phyloP scores from a whole-genome alignment of 2,329 filamentous ascomycete species.

The Phoma sp. region DNA sequence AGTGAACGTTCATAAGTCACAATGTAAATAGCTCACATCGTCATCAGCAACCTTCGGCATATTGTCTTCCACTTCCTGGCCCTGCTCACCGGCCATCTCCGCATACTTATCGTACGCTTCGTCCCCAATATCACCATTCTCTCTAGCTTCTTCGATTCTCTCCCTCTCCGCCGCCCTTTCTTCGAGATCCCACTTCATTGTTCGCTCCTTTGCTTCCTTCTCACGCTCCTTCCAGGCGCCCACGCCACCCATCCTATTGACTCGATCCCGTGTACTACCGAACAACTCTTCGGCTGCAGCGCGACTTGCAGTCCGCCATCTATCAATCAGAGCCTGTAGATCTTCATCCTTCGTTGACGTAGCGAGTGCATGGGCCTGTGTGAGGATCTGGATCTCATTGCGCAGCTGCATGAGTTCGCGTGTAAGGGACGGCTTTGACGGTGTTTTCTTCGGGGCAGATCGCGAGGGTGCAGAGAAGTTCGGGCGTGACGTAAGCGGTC shows the following conservation, averaged over 20 bases:
- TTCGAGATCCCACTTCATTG: constrained; percentile 49
- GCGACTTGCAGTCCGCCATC: constrained; percentile 68
- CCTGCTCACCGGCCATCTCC: constrained; percentile 47
- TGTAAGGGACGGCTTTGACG: constrained; percentile 35
- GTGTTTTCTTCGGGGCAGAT: constrained; percentile 19
- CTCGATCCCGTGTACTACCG: constrained; percentile 64
- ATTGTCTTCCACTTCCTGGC: constrained; percentile 51
- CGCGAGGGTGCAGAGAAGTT: constrained; percentile 22
- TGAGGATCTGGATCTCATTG: constrained; percentile 51
- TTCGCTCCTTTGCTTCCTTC: constrained; percentile 42
- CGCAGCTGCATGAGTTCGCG: constrained; percentile 45
- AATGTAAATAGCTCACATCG: constrained; percentile 46
- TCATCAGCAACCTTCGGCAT: constrained; percentile 42
- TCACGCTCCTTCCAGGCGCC: constrained; percentile 59
- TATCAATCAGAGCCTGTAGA: constrained; percentile 62
- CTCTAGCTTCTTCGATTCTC: constrained; percentile 52
- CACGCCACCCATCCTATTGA: constrained; percentile 70
- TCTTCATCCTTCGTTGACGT: constrained; percentile 59
- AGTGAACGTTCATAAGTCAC: constrained; percentile 2
- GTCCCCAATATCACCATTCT: constrained; percentile 51
- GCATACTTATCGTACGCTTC: constrained; percentile 57
- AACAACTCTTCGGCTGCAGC: constrained; percentile 74
- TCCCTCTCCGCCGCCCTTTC: constrained; percentile 50
- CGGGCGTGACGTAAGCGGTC: constrained; percentile 22
- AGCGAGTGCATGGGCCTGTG: constrained; percentile 50